Percentiles rank a stretch among this genome's conserved stretches.
Conservation (phyloP, 2,329 filamentous ascomycete species). For the Coniella lustricola region DNA sequence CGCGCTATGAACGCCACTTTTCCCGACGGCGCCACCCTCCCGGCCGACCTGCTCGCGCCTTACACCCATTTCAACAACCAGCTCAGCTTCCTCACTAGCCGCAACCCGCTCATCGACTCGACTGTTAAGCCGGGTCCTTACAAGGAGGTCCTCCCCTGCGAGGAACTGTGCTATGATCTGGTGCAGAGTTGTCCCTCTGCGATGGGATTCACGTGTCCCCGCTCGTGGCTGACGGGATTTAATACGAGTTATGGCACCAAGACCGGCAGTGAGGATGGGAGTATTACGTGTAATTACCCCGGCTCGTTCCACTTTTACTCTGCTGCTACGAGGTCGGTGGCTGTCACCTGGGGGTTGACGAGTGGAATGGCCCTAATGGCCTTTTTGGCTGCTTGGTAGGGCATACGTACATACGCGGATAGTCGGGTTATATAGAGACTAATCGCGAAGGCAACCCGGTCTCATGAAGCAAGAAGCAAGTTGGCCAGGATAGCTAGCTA, state of each 20-base stretch:
- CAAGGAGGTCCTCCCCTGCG: conserved; percentile 84
- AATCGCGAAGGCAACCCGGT: no score
- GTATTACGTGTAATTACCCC: conserved; percentile 52
- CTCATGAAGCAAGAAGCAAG: no score
- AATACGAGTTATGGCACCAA: conserved; percentile 38
- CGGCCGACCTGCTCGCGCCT: conserved; percentile 27
- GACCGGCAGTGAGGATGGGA: conserved; percentile 16
- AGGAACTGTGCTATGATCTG: conserved; percentile 79
- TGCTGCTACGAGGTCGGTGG: conserved; percentile 20
- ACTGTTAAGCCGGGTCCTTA: conserved; percentile 77
- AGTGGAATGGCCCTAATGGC: conserved; percentile 4
- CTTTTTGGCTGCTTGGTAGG: conserved; percentile 4
- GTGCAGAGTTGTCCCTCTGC: conserved; percentile 76
- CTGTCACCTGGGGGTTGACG: conserved; percentile 20
- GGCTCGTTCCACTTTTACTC: conserved; percentile 48
- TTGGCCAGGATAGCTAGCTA: no score
- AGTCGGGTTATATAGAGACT: no score
- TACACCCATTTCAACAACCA: conserved; percentile 20
- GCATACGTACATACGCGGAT: background rate
- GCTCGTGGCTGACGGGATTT: conserved; percentile 32
- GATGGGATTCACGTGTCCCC: conserved; percentile 71
- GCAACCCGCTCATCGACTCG: conserved; percentile 67
- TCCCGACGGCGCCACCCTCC: conserved; percentile 56
- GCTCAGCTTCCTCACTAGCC: conserved; percentile 42
- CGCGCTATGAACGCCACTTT: conserved; percentile 69